Evolutionary conservation across 805 yeast species (phyloP).

Genomic region (Candida ovalis): DNA sequence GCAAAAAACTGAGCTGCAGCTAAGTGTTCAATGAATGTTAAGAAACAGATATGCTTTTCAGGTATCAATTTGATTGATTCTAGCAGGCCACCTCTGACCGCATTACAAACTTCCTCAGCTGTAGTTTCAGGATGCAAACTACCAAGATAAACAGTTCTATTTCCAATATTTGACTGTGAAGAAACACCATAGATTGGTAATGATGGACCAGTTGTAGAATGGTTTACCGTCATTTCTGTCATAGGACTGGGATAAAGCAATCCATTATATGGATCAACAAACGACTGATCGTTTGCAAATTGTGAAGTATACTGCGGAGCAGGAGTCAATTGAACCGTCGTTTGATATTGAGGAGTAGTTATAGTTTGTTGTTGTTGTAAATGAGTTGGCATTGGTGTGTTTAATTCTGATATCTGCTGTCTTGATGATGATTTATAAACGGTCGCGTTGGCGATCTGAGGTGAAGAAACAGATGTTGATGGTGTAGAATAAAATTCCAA

Average conservation of each 20-base stretch:
- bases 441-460: conserved; percentile 13
- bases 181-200: neutral
- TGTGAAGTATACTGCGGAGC: conserved; percentile 3
- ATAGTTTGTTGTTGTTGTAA: conserved; percentile 1
- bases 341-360: neutral
- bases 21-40: conserved; percentile 62
- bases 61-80: conserved; percentile 51
- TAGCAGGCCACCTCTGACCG: conserved; percentile 72
- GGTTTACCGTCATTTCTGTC: neutral
- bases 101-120: conserved; percentile 71
- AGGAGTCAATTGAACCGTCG: conserved; percentile 5
- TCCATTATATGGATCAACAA: conserved; percentile 11
- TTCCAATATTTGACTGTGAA: conserved; percentile 32
- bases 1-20: conserved; percentile 67
- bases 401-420: conserved; percentile 4
- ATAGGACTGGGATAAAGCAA: conserved; percentile 7
- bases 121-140: conserved; percentile 61
- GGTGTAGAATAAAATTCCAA: conserved; percentile 24
- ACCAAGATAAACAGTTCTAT: conserved; percentile 68
- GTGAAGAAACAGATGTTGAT: conserved; percentile 25
- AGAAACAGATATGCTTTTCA: conserved; percentile 58
- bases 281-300: conserved; percentile 1
- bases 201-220: neutral
- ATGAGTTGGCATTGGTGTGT: conserved; percentile 2
- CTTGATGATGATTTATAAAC: conserved; percentile 8